Evolutionary conservation across 1,284 basidiomycete genomes (phyloP).

Genomic region (Cutaneotrichosporon arboriforme): DNA sequence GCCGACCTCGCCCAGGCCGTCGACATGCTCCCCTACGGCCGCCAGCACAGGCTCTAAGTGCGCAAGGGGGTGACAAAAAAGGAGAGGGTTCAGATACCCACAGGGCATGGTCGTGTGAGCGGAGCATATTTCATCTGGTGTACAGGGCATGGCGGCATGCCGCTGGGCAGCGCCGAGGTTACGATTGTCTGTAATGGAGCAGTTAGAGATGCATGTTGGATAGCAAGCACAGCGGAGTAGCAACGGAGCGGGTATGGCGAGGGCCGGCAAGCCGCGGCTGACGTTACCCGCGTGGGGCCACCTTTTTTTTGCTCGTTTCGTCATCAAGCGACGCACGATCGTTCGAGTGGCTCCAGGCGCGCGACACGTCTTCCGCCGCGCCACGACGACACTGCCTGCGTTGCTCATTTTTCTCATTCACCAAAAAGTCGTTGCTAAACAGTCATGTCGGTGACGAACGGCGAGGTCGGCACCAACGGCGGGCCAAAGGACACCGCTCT

Average conservation of each 20-base stretch:
- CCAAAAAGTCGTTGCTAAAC: background rate
- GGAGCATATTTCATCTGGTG: background rate
- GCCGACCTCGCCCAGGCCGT: slow-evolving; percentile 4
- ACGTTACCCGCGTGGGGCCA: background rate
- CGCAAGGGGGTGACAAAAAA: too few relatives aligned
- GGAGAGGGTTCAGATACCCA: too few relatives aligned
- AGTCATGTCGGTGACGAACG: too few relatives aligned
- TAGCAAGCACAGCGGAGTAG: too few relatives aligned
- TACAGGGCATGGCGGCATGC: background rate
- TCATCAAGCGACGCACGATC: too few relatives aligned
- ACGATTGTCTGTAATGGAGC: background rate
- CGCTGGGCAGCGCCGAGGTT: too few relatives aligned
- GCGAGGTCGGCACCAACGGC: too few relatives aligned
- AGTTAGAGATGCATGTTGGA: background rate
- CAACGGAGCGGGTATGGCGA: too few relatives aligned
- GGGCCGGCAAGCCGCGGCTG: too few relatives aligned
- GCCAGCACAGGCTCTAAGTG: slow-evolving; percentile 8
- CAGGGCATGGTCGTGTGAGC: too few relatives aligned
- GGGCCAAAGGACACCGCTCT: background rate
- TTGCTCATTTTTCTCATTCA: background rate
- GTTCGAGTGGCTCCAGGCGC: background rate
- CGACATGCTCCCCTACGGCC: slow-evolving; percentile 13
- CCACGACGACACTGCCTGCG: background rate
- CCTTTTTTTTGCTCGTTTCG: background rate
- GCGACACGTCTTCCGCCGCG: background rate